phyloP scores from a whole-genome alignment of 495 filamentous ascomycete species.

The Ramalina intermedia region DNA sequence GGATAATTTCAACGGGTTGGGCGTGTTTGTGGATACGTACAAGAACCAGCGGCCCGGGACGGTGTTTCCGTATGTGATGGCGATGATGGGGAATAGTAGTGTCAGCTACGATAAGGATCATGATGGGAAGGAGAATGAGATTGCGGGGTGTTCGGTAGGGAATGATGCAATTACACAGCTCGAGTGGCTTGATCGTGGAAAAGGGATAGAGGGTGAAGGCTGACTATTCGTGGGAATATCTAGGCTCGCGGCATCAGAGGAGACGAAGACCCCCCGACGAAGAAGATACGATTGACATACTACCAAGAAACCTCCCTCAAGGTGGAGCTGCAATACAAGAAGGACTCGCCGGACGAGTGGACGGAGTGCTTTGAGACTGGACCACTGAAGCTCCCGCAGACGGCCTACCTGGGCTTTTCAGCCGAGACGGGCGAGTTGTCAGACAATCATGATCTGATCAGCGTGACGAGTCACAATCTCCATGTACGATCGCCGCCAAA shows the following conservation, averaged over 20 bases:
- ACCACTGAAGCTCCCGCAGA: constrained; percentile 66
- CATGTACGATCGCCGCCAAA: constrained; percentile 43
- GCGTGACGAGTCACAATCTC: constrained; percentile 73
- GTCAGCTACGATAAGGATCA: constrained; percentile 85
- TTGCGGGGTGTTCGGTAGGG: constrained; percentile 77
- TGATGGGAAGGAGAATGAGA: constrained; percentile 85
- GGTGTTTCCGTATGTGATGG: constrained; percentile 96
- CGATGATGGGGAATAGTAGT: constrained; percentile 88
- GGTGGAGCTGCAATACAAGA: constrained; percentile 86
- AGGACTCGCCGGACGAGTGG: constrained; percentile 58
- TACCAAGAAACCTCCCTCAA: constrained; percentile 90
- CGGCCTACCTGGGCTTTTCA: constrained; percentile 88
- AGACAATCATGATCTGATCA: constrained; percentile 97
- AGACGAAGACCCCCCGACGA: constrained; percentile 45
- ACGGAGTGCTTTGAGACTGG: constrained; percentile 71
- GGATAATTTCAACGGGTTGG: constrained; percentile 88
- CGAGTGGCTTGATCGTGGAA: not conserved
- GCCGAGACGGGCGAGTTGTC: constrained; percentile 92
- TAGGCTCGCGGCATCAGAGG: constrained; percentile 77
- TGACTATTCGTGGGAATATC: not conserved
- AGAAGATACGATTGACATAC: constrained; percentile 81
- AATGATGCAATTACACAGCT: not conserved
- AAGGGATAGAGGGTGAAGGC: not conserved
- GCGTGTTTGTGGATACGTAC: constrained; percentile 97
- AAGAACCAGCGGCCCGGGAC: constrained; percentile 97